Conservation (phyloP, 2,329 filamentous ascomycete genomes). For the Thelonectria blattea region DNA sequence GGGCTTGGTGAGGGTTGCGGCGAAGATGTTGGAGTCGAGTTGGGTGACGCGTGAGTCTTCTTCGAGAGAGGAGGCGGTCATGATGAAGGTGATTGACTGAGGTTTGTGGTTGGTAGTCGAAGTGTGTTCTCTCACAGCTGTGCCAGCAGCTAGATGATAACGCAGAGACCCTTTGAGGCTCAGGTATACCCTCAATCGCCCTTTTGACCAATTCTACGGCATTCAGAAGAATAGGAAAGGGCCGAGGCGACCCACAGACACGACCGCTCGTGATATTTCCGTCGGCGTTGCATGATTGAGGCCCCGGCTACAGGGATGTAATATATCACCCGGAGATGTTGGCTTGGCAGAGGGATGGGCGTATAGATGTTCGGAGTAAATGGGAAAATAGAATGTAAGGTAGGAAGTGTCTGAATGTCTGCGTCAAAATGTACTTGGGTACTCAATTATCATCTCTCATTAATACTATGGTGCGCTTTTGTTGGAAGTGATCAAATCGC, state of each 20-base stretch:
- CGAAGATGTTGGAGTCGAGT: slow-evolving; percentile 18
- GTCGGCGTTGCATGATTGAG: background rate
- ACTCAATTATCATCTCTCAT: background rate
- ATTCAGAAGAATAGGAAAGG: background rate
- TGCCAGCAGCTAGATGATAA: background rate
- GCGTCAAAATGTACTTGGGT: no score
- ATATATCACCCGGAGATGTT: background rate
- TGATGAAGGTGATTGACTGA: background rate
- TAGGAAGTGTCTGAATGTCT: background rate
- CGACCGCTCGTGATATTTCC: background rate
- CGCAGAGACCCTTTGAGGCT: background rate
- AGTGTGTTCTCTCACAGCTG: background rate
- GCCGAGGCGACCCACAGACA: background rate
- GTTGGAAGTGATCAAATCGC: slow-evolving; percentile 48
- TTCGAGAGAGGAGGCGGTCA: slow-evolving; percentile 16
- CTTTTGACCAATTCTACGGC: background rate
- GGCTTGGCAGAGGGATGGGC: background rate
- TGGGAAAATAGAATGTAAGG: background rate
- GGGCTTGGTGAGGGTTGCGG: slow-evolving; percentile 20
- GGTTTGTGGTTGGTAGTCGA: background rate
- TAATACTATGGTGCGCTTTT: no score
- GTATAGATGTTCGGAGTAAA: background rate
- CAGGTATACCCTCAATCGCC: background rate
- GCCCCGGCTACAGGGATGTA: background rate
- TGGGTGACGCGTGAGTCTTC: slow-evolving; percentile 15